phyloP scores from a whole-genome alignment of 1,139 yeast species.

The Hemisphaericaspora xylofermentans region DNA sequence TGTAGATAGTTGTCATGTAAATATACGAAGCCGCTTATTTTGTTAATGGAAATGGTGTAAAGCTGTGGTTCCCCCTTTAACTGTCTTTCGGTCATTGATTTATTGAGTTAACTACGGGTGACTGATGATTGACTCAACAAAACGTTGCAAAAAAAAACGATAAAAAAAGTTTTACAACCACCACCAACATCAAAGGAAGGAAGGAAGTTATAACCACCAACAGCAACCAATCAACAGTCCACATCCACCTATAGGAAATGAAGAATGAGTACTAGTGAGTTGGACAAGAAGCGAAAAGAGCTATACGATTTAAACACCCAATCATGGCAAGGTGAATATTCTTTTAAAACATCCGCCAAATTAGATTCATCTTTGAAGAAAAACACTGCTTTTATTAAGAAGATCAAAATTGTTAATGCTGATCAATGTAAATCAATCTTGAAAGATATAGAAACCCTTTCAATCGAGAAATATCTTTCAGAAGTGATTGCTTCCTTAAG shows the following conservation, averaged over 20 bases:
- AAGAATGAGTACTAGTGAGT: slow-evolving; percentile 9
- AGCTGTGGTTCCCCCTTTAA: no score
- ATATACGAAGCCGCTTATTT: slow-evolving; percentile 2
- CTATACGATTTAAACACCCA: slow-evolving; percentile 41
- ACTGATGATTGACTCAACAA: not conserved
- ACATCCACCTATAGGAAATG: slow-evolving; percentile 2
- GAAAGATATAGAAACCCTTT: slow-evolving; percentile 60
- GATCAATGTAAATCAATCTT: slow-evolving; percentile 43
- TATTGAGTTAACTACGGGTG: no score
- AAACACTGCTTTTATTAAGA: slow-evolving; percentile 79
- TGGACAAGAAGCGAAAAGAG: slow-evolving; percentile 19
- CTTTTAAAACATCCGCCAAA: slow-evolving; percentile 27
- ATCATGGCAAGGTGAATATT: slow-evolving; percentile 55
- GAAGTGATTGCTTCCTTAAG: slow-evolving; percentile 65
- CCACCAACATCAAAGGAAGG: not conserved
- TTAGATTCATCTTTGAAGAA: slow-evolving; percentile 80
- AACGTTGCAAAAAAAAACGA: not conserved
- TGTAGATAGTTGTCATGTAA: slow-evolving; percentile 5
- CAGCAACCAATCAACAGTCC: not conserved
- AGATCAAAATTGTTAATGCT: slow-evolving; percentile 54
- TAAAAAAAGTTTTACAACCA: no score
- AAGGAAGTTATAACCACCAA: not conserved
- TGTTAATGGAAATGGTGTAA: not conserved
- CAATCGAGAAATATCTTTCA: slow-evolving; percentile 73
- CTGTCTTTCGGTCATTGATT: no score